phyloP scores from a whole-genome alignment of 345 rosid genomes.

The Eutrema heterophyllum region DNA sequence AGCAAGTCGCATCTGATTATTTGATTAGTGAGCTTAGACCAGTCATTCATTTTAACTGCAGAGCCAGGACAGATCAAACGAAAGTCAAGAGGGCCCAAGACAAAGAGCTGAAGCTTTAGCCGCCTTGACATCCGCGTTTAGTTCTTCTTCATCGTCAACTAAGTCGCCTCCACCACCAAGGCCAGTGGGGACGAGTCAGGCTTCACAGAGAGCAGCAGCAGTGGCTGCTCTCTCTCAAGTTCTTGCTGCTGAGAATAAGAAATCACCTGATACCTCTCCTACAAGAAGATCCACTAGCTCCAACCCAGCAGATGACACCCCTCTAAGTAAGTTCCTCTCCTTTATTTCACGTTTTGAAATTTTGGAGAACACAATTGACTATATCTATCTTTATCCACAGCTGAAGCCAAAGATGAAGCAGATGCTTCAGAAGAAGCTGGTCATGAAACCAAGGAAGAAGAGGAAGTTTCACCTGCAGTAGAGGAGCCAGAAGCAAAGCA shows the following conservation, averaged over 20 bases:
- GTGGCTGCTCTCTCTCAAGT: slow-evolving; percentile 94
- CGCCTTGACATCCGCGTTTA: slow-evolving; percentile 71
- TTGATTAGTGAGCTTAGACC: background rate
- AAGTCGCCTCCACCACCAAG: slow-evolving; percentile 45
- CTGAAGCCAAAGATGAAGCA: slow-evolving; percentile 46
- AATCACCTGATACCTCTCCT: slow-evolving; percentile 65
- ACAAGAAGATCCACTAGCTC: slow-evolving; percentile 36
- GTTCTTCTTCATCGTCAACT: slow-evolving; percentile 42
- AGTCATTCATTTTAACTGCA: slow-evolving; percentile 21
- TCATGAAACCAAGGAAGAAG: slow-evolving; percentile 45
- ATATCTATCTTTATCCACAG: slow-evolving; percentile 24
- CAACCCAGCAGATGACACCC: slow-evolving; percentile 45
- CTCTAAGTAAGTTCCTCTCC: slow-evolving; percentile 35
- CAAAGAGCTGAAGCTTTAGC: slow-evolving; percentile 91
- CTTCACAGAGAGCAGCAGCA: slow-evolving; percentile 96
- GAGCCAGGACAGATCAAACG: slow-evolving; percentile 51
- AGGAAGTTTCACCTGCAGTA: slow-evolving; percentile 32
- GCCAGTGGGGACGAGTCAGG: slow-evolving; percentile 44
- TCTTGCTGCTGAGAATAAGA: slow-evolving; percentile 80
- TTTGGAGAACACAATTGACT: background rate
- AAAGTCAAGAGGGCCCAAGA: slow-evolving; percentile 50
- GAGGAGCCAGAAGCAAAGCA: slow-evolving; percentile 33
- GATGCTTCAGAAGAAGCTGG: slow-evolving; percentile 36
- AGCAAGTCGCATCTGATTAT: background rate
- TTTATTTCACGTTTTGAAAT: background rate